Base-by-base conservation (phyloP, 2,329 filamentous ascomycete genomes). In the Calonectria honghensis region DNA sequence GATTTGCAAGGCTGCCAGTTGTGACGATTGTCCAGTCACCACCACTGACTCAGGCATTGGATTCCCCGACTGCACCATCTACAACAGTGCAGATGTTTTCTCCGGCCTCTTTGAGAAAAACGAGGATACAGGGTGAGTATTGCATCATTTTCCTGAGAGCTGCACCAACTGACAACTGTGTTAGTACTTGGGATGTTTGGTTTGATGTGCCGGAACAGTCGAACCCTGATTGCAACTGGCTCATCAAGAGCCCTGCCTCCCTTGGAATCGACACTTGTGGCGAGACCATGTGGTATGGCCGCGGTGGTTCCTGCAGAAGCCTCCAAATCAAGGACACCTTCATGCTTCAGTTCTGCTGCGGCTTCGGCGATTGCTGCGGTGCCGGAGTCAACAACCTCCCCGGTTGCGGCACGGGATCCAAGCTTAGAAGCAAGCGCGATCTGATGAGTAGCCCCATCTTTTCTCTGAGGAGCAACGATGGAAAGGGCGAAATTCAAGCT, bases 361-460 rank as follows among this genome's bases (percentile, higher is more conserved):
- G 57, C n/a, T 11, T 24, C 37, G 57, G 35, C 5, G 57, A 61
- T 31, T 61, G 57, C n/a, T 61, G 57, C 11, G n/a, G 35, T 10
- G 35, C 57, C 4, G 57, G 57, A 16, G 6, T 61, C 2, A 24
- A 37, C 6, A 61, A 39, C 13, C 1, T 61, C 11, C 57, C 57
- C n/a, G 57, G 57, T 6, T 61, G 57, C n/a, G 10, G 13, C 20
- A 57, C 31, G 24, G 18, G 18, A n/a, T 20, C 51, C 4, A 61
- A 61, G 57, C 57, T 61, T 14, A 39, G 37, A n/a, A 61, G n/a
- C 20, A 61, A 61, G 57, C 57, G 57, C 16, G 57, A 61, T 18
- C 20, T 61, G 32, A 61, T 61, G 57, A 61, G 57, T n/a, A 61
- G 57, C n/a, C 57, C 57, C 32, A 61, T 61, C 35, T 61, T 61